Percentiles rank a stretch among this genome's conserved stretches.
These are phyloP conservation scores for Ambrosiella cleistominuta DNA, from an alignment of 2,329 filamentous ascomycete species.

Conservation along the genomic window DNA sequence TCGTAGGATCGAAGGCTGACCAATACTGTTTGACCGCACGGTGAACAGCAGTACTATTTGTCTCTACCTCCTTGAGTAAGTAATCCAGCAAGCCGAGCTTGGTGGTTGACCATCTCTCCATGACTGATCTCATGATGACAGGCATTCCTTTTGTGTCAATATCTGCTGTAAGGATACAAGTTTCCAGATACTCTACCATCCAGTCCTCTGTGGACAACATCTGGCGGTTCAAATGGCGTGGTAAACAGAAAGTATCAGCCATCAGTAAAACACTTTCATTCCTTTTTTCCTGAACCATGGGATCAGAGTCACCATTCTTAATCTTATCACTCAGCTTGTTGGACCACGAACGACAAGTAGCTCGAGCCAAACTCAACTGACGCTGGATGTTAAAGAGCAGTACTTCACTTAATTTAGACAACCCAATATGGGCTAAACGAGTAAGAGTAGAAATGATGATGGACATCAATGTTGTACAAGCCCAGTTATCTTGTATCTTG, in stretches of 20 bases:
- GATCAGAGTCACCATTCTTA: not conserved
- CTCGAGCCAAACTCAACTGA: not conserved
- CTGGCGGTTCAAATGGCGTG: not conserved
- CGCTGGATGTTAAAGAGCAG: too few relatives aligned
- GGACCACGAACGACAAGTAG: not conserved
- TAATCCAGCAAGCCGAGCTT: not conserved
- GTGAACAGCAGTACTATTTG: not conserved
- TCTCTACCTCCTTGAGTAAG: not conserved
- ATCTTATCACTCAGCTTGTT: not conserved
- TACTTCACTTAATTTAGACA: not conserved
- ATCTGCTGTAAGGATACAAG: not conserved
- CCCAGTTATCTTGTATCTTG: slow-evolving; percentile 32
- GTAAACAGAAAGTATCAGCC: not conserved
- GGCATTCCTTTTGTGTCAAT: not conserved
- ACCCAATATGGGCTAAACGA: slow-evolving; percentile 21
- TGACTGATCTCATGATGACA: not conserved
- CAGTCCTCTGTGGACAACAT: not conserved
- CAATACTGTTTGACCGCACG: not conserved
- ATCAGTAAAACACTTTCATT: not conserved
- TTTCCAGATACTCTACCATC: not conserved
- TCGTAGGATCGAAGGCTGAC: not conserved
- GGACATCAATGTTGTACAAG: slow-evolving; percentile 25
- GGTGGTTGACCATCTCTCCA: not conserved
- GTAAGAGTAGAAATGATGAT: slow-evolving; percentile 24
- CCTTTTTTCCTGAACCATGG: not conserved